A percentile compares a stretch with the other conserved stretches of the same genome.
Evolutionary conservation across 352 stramenopile species (phyloP).

Genomic region (Plasmopara muralis): DNA sequence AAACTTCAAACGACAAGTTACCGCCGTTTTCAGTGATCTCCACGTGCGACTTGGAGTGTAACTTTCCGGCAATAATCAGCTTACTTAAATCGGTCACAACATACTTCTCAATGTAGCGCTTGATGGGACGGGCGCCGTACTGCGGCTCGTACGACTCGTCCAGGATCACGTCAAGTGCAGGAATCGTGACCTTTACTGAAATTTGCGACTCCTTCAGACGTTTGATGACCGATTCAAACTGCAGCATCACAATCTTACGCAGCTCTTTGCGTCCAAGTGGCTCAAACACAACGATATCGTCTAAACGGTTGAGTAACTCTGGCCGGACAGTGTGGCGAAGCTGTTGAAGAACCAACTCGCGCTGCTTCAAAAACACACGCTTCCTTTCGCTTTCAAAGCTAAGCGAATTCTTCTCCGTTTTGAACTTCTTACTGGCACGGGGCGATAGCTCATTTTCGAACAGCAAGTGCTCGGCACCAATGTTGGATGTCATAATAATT

Average conservation of each 20-base stretch:
- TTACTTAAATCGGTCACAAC: conserved; percentile 88
- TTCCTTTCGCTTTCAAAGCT: conserved; percentile 22
- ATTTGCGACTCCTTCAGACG: conserved; percentile 68
- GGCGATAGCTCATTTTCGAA: conserved; percentile 43
- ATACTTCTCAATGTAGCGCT: conserved; percentile 93
- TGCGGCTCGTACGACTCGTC: conserved; percentile 89
- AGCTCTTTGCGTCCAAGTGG: conserved; percentile 85
- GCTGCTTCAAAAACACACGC: conserved; percentile 41
- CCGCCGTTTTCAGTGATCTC: conserved; percentile 39
- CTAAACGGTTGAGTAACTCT: conserved; percentile 95
- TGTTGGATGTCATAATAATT: conserved; percentile 97
- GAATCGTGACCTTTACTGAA: conserved; percentile 62
- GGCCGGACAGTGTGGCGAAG: conserved; percentile 87
- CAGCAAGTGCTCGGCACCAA: conserved; percentile 90
- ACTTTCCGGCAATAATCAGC: conserved; percentile 48
- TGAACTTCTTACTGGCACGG: conserved; percentile 56
- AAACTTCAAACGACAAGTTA: conserved; percentile 50
- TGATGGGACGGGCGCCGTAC: conserved; percentile 94
- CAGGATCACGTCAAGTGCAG: conserved; percentile 87
- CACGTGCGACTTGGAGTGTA: conserved; percentile 64
- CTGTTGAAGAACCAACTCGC: conserved; percentile 80
- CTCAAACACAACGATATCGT: conserved; percentile 96
- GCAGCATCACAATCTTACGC: conserved; percentile 89
- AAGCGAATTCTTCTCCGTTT: conserved; percentile 28
- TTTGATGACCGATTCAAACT: conserved; percentile 86